phyloP scores from a whole-genome alignment of 1,139 yeast genomes.

The Scheffersomyces titani region DNA sequence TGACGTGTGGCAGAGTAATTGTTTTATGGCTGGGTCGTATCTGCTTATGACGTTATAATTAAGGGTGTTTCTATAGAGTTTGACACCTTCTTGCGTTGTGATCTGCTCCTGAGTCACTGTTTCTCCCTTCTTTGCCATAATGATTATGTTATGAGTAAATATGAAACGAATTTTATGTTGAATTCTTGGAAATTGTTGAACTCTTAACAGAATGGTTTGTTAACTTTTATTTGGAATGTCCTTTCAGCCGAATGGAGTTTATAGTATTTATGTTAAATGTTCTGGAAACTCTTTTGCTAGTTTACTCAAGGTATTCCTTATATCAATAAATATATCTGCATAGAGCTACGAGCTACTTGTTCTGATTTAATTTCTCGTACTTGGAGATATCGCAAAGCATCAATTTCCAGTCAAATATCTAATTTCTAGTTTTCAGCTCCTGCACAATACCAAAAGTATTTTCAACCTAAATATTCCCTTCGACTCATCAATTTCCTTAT shows the following conservation, averaged over 20 bases:
- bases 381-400: too few species aligned
- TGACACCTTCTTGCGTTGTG: slow-evolving; percentile 43
- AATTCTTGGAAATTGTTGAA: not conserved
- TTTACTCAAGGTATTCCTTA: not conserved
- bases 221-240: not conserved
- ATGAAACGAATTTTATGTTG: not conserved
- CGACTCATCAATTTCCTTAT: not conserved
- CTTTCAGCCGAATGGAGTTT: too few species aligned
- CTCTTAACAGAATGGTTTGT: not conserved
- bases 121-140: not conserved
- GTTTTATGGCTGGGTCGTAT: slow-evolving; percentile 80
- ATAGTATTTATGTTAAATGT: too few species aligned
- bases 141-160: not conserved
- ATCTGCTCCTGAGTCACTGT: slow-evolving; percentile 11
- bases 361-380: not conserved
- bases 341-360: not conserved
- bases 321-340: not conserved
- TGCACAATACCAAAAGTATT: not conserved
- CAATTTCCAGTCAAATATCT: too few species aligned
- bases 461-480: not conserved
- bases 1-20: slow-evolving; percentile 71
- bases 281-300: not conserved
- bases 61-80: slow-evolving; percentile 65
- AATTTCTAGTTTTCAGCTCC: not conserved
- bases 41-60: slow-evolving; percentile 81